These are phyloP conservation scores for Emergomyces orientalis DNA, from an alignment of 2,329 filamentous ascomycete species.

Conservation along the genomic window DNA sequence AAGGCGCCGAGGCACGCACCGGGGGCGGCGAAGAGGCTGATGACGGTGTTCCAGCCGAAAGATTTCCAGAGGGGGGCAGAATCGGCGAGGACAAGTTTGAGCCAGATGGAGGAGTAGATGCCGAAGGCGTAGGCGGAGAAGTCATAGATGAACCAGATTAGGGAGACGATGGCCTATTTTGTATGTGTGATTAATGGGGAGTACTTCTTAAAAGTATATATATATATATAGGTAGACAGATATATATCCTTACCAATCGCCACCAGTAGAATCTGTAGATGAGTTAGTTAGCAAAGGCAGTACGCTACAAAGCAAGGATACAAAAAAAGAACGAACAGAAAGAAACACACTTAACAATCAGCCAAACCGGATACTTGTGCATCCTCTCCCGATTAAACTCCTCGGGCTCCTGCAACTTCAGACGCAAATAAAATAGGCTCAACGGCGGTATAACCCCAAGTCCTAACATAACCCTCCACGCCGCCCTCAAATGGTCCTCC, in stretches of 20 bases:
- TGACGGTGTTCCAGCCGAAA: constrained; percentile 81
- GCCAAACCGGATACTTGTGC: constrained; percentile 47
- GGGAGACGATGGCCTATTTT: constrained; percentile 47
- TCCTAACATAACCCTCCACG: constrained; percentile 74
- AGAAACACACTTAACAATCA: constrained; percentile 39
- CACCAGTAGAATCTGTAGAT: constrained; percentile 61
- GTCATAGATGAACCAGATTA: constrained; percentile 83
- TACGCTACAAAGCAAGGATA: constrained; percentile 30
- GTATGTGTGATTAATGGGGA: constrained; percentile 12
- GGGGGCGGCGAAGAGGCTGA: constrained; percentile 83
- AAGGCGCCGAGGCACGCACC: constrained; percentile 71
- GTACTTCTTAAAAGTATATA: not conserved
- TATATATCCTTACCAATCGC: constrained; percentile 43
- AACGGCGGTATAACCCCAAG: constrained; percentile 70
- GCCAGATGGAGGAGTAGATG: constrained; percentile 64
- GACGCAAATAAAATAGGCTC: constrained; percentile 58
- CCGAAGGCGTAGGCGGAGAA: constrained; percentile 79
- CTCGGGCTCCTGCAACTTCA: constrained; percentile 68
- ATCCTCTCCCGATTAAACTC: constrained; percentile 65
- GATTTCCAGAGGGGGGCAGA: constrained; percentile 58
- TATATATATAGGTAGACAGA: not conserved
- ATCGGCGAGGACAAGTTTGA: constrained; percentile 51
- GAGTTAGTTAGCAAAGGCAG: constrained; percentile 34
- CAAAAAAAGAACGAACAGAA: not conserved
- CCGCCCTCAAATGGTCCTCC: constrained; percentile 57